These are phyloP conservation scores for Triangularia setosa DNA, from an alignment of 2,329 filamentous ascomycete genomes.

Conservation along the genomic window DNA sequence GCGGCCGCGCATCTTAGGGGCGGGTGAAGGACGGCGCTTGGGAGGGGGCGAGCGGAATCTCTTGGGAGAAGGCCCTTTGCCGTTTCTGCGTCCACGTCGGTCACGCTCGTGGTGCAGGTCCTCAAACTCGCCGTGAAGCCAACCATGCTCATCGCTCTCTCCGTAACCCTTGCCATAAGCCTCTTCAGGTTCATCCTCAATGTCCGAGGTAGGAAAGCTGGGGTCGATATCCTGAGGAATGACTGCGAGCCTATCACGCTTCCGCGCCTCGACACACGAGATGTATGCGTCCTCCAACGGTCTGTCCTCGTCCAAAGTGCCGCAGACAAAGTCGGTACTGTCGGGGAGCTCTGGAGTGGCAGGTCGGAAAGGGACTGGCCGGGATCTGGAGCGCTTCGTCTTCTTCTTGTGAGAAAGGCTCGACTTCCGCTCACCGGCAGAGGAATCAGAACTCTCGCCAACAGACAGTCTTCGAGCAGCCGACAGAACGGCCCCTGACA, in stretches of 20 bases:
- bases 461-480: conserved; percentile 38
- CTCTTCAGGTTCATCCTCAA: conserved; percentile 77
- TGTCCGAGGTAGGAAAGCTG: conserved; percentile 92
- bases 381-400: conserved; percentile 30
- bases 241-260: conserved; percentile 72
- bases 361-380: conserved; percentile 54
- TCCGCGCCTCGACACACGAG: conserved; percentile 74
- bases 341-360: conserved; percentile 83
- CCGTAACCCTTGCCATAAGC: conserved; percentile 53
- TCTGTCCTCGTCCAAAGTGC: conserved; percentile 91
- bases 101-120: conserved; percentile 58
- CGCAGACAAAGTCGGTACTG: conserved; percentile 98
- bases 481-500: conserved; percentile 35
- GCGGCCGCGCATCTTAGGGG: conserved; percentile 47
- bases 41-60: conserved; percentile 55
- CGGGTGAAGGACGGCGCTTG: conserved; percentile 47
- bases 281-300: conserved; percentile 93
- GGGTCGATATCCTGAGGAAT: conserved; percentile 98
- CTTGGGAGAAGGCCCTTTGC: conserved; percentile 55
- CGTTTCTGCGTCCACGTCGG: conserved; percentile 45
- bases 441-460: conserved; percentile 56
- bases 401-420: conserved; percentile 31
- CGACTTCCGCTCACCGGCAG: conserved; percentile 40
- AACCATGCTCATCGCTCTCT: conserved; percentile 64
- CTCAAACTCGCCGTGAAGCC: conserved; percentile 70